Base-by-base conservation (phyloP, 495 filamentous ascomycete genomes). In the Neurospora tetrasperma region DNA sequence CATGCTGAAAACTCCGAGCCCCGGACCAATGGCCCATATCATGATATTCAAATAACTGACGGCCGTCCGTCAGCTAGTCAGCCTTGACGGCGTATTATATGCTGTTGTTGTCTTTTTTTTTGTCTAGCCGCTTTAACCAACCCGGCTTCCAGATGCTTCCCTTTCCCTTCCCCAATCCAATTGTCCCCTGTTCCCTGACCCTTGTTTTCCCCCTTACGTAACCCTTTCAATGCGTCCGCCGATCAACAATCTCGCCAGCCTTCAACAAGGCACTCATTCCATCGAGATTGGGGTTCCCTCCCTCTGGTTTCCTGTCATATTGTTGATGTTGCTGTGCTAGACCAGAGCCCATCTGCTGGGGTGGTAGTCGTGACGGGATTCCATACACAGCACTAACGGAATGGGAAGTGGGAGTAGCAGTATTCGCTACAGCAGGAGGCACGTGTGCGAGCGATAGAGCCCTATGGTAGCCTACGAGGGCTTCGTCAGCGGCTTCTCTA, bases 171-270 rank as follows among this genome's bases (percentile, higher is more conserved):
- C 6, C 23, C 54, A 8, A 31, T 62, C 54, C 23, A 35, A 70
- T 70, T n/a, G 38, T 70, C 70, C 71, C 73, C 62, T 72, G 59
- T 70, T 70, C 72, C 71, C 73, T 66, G 72, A 46, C 70, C 66
- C 71, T 73, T 68, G 71, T 69, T 73, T 23, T 1, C 23, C 62
- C 71, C 66, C 66, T 44, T 68, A 73, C 68, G 66, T 70, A 46
- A 68, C 70, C 10, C n/a, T 18, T 44, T 71, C 43, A 78, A 39
- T 75, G 78, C 5, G 71, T 54, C 41, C 83, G 81, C n/a, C 83
- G 82, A 70, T 86, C 82, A 42, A 88, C 85, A 69, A 88, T 87
- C 72, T 88, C 86, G 48, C 86, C 85, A 4, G 86, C 86, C 69
- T 78, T 83, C 3, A 88, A 76, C n/a, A 88, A 76, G 18, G 87